Evolutionary conservation across 2,329 filamentous ascomycete species (phyloP).

Genomic region (Dothistroma septosporum): DNA sequence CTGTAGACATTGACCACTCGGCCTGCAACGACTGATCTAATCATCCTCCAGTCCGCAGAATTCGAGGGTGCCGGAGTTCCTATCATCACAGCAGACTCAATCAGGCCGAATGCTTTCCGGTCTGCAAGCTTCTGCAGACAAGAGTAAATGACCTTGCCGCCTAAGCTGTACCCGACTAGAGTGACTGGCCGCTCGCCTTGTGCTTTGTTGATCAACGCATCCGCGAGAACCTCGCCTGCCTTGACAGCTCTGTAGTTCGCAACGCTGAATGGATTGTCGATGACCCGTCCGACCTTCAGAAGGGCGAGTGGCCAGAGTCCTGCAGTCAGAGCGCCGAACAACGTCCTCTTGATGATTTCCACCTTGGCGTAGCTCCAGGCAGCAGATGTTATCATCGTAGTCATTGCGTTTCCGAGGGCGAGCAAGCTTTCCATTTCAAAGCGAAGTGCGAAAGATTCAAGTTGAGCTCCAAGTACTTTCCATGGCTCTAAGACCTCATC

Average conservation of each 20-base stretch:
- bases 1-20: conserved; percentile 85
- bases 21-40: conserved; percentile 74
- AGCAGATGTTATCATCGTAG: conserved; percentile 69
- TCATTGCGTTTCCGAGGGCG: conserved; percentile 69
- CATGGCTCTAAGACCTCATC: conserved; percentile 74
- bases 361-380: conserved; percentile 75
- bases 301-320: conserved; percentile 48
- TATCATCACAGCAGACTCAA: conserved; percentile 80
- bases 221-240: conserved; percentile 40
- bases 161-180: conserved; percentile 40
- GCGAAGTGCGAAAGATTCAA: conserved; percentile 74
- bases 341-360: conserved; percentile 65
- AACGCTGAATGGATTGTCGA: conserved; percentile 41
- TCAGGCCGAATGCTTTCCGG: conserved; percentile 72
- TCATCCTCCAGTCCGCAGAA: conserved; percentile 66
- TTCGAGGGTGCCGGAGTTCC: conserved; percentile 74
- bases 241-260: conserved; percentile 38
- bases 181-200: conserved; percentile 41
- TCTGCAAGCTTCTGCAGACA: conserved; percentile 74
- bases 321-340: conserved; percentile 46
- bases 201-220: conserved; percentile 40
- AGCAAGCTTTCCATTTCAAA: conserved; percentile 77
- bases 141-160: conserved; percentile 64
- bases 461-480: conserved; percentile 67
- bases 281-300: conserved; percentile 42